phyloP scores from a whole-genome alignment of 139 green algal genomes.

The Yamagishiella unicocca region DNA sequence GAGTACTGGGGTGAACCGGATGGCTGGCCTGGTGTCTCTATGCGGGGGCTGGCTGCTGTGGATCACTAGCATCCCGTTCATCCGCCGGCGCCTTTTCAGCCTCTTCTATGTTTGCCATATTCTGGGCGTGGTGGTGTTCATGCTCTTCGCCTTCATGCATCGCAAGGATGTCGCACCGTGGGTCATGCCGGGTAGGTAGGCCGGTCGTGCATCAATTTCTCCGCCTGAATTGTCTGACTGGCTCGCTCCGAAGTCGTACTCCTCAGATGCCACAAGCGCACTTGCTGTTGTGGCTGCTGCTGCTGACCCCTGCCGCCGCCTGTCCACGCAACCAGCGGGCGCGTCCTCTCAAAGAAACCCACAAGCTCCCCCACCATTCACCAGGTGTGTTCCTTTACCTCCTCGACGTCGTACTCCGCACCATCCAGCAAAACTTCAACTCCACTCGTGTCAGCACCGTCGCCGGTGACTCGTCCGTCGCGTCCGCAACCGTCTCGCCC shows the following conservation, averaged over 20 bases:
- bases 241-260: too few species aligned
- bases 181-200: constrained; percentile 34
- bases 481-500: neutral
- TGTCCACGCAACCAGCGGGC: too few species aligned
- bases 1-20: constrained; percentile 8
- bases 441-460: neutral
- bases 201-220: neutral
- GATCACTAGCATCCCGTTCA: constrained; percentile 12
- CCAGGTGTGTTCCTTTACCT: constrained; percentile 42
- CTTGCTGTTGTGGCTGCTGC: too few species aligned
- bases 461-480: neutral
- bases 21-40: constrained; percentile 16
- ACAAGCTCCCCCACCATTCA: neutral
- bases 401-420: constrained; percentile 14
- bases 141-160: constrained; percentile 44
- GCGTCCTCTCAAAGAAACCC: too few species aligned
- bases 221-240: too few species aligned
- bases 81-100: constrained; percentile 31
- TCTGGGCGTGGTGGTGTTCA: neutral
- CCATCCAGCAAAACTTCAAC: constrained; percentile 41
- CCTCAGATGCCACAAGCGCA: too few species aligned
- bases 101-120: constrained; percentile 32
- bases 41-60: constrained; percentile 29
- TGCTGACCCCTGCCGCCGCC: too few species aligned
- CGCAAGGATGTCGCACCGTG: constrained; percentile 38